Conservation (phyloP, 805 yeast species). For the Pichia phayaonensis region DNA sequence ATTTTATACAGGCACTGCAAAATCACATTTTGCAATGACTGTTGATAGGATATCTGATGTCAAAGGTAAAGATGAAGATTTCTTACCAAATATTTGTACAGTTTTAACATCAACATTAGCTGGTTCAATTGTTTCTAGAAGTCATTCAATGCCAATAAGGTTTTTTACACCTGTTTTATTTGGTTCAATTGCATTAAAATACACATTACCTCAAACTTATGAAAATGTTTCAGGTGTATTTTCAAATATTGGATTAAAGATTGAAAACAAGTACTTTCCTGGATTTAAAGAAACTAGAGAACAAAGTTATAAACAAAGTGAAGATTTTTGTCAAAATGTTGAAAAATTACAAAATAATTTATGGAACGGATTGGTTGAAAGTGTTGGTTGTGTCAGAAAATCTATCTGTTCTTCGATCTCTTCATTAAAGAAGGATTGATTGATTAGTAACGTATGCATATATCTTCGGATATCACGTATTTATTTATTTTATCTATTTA, state of each 20-base stretch:
- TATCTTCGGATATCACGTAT: not conserved
- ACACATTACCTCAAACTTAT: constrained; percentile 45
- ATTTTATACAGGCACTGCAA: constrained; percentile 39
- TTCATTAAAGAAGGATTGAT: constrained; percentile 3
- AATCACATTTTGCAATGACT: constrained; percentile 34
- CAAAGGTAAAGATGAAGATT: constrained; percentile 49
- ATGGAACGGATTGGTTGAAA: constrained; percentile 7
- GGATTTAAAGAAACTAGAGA: constrained; percentile 25
- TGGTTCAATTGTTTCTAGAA: constrained; percentile 47
- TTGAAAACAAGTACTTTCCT: constrained; percentile 32
- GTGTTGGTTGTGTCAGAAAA: constrained; percentile 9
- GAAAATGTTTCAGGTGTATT: constrained; percentile 25
- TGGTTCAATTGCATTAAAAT: constrained; percentile 38
- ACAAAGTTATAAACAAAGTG: constrained; percentile 3
- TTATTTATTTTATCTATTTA: not conserved
- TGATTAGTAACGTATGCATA: not conserved
- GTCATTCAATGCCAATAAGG: constrained; percentile 41
- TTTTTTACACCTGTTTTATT: constrained; percentile 43
- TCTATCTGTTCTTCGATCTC: not conserved
- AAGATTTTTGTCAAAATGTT: not conserved
- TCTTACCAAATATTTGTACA: constrained; percentile 47
- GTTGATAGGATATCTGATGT: constrained; percentile 27
- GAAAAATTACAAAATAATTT: constrained; percentile 1
- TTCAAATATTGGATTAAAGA: constrained; percentile 13
- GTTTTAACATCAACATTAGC: constrained; percentile 48